Evolutionary conservation across 2,329 filamentous ascomycete species (phyloP), one percentile per base, ranked within the genome.

Genomic region (Nothopassalora personata): DNA sequence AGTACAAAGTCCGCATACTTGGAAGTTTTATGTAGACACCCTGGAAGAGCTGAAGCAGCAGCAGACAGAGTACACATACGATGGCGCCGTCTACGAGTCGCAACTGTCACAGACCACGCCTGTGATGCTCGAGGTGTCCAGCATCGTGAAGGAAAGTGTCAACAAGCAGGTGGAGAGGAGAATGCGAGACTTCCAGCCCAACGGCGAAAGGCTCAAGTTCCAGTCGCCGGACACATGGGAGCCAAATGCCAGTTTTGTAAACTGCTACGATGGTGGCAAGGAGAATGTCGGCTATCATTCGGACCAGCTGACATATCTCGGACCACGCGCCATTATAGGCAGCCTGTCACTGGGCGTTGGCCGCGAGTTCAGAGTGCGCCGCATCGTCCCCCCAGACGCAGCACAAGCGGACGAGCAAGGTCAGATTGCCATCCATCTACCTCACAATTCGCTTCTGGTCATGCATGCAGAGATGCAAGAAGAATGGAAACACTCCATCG

Each of bases 381-480:
- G 85, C 36, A 84, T 95, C 56, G 75, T 92, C 11, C 84, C 89
- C 2, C 76, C 78, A 31, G 68, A 60, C 15, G 66, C 75, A 54
- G 70, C 70, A 9, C 70, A 70, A 11, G 77, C 82, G 1, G 87
- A 94, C 64, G 80, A 82, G 0, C 85, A 89, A 68, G 93, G 92
- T 4, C 92, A 96, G 71, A 93, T 97, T 59, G 86, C 91, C 0
- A 94, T 97, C 47, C 91, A 97, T 67, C 84, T 97, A 0, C 93
- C 93, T 0, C 94, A 97, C 74, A 97, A 97, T 73, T 95, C 90
- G 0, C 81, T 97, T 0, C 81, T 99, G 0, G 81, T 97, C 9
- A 97, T 99, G 94, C 92, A 97, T 70, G 92, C 93, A 0, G 91
- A 96, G 71, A 97, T 96, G 90, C 93, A 97, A 71, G 93, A 97